A percentile compares a stretch with the other conserved stretches of the same genome.
These are phyloP conservation scores for Candida montana DNA, from an alignment of 805 yeast species.

Conservation along the genomic window DNA sequence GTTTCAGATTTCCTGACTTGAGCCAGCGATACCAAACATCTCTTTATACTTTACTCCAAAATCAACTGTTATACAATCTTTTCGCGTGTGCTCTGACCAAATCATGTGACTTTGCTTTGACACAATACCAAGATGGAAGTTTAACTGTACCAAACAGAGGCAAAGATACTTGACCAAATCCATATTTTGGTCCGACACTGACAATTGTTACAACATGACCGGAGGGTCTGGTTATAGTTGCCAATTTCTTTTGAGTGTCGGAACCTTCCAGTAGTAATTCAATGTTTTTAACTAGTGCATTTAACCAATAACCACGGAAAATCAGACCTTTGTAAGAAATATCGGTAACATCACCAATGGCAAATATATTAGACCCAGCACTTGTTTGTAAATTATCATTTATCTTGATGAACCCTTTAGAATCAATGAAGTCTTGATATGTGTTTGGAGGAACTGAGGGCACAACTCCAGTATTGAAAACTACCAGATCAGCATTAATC, in stretches of 20 bases:
- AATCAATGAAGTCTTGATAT: background rate
- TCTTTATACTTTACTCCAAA: no score
- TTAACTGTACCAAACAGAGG: background rate
- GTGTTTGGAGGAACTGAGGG: background rate
- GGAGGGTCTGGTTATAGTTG: background rate
- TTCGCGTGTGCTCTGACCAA: background rate
- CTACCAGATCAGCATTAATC: background rate
- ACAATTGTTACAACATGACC: background rate
- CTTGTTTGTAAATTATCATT: background rate
- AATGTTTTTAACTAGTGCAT: slow-evolving; percentile 19
- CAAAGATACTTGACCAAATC: background rate
- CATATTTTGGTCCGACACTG: background rate
- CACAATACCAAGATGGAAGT: background rate
- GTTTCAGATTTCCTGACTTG: no score
- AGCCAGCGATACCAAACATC: no score
- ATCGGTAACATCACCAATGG: slow-evolving; percentile 29
- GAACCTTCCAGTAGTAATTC: background rate
- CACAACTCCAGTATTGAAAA: background rate
- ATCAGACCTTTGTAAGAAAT: slow-evolving; percentile 21
- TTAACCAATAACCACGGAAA: slow-evolving; percentile 9
- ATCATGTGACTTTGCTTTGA: background rate
- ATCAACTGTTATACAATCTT: slow-evolving; percentile 1
- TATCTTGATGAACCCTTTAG: background rate
- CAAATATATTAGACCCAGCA: slow-evolving; percentile 18
- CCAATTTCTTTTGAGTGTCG: background rate